Evolutionary conservation across 495 filamentous ascomycete species (phyloP).

Genomic region (Aspergillus campestris): DNA sequence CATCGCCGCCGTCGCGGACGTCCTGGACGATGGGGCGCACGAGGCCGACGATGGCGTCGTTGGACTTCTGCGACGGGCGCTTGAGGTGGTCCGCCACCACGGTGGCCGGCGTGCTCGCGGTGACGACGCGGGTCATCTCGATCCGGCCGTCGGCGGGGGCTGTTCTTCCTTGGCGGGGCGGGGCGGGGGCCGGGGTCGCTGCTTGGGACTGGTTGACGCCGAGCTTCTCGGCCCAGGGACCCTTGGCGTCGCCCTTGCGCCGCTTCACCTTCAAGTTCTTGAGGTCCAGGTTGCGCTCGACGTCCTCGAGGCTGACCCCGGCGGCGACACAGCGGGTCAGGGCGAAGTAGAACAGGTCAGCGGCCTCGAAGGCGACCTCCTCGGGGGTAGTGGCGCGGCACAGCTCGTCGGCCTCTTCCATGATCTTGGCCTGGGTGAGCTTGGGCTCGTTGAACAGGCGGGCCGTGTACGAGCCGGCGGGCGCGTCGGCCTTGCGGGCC

Average conservation of each 20-base stretch:
- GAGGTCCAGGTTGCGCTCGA: slow-evolving; percentile 84
- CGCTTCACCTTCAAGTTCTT: slow-evolving; percentile 92
- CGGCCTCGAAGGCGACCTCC: slow-evolving; percentile 87
- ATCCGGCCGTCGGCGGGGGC: slow-evolving; percentile 54
- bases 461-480: slow-evolving; percentile 85
- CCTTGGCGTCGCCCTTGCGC: slow-evolving; percentile 87
- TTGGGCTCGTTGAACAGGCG: slow-evolving; percentile 86
- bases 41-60: slow-evolving; percentile 80
- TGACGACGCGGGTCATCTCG: slow-evolving; percentile 70
- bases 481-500: slow-evolving; percentile 69
- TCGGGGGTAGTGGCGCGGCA: slow-evolving; percentile 75
- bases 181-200: slow-evolving; percentile 29
- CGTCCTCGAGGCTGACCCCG: slow-evolving; percentile 76
- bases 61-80: slow-evolving; percentile 86
- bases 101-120: slow-evolving; percentile 47
- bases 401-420: slow-evolving; percentile 94
- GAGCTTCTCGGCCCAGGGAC: slow-evolving; percentile 75
- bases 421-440: slow-evolving; percentile 87
- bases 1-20: slow-evolving; percentile 72
- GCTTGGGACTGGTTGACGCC: slow-evolving; percentile 33
- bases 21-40: slow-evolving; percentile 86
- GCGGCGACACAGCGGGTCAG: slow-evolving; percentile 76
- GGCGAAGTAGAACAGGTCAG: slow-evolving; percentile 93
- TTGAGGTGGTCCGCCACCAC: slow-evolving; percentile 64
- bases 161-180: slow-evolving; percentile 5